Evolutionary conservation across 306 rosid species (phyloP).

Genomic region (Vachellia pachyceras): DNA sequence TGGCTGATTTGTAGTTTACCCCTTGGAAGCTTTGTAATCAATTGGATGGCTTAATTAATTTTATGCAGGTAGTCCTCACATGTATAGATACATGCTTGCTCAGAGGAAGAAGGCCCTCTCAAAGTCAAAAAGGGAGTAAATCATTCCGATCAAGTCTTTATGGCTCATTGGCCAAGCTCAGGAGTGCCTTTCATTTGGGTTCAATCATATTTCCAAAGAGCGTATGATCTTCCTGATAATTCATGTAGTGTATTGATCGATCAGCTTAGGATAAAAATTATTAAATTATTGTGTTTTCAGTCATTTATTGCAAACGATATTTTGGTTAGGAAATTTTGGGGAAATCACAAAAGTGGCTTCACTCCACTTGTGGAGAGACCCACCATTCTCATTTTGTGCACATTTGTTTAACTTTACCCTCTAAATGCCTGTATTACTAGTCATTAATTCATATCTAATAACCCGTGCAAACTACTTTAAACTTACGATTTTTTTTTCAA

Average conservation of each 20-base stretch:
- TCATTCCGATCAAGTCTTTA: not conserved
- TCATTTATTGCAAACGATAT: not conserved
- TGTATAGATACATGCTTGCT: slow-evolving; percentile 70
- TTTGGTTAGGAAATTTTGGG: not conserved
- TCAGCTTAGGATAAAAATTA: not conserved
- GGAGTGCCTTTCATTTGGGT: slow-evolving; percentile 3
- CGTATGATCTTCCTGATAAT: not conserved
- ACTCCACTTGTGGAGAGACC: not conserved
- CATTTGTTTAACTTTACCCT: too few species aligned
- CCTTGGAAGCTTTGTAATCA: not conserved
- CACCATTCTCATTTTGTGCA: too few species aligned
- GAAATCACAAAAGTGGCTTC: not conserved
- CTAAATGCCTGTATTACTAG: too few species aligned
- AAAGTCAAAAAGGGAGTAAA: slow-evolving; percentile 64
- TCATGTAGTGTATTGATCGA: not conserved
- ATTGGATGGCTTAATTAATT: slow-evolving; percentile 21
- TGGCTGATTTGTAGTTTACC: not conserved
- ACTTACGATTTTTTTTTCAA: too few species aligned
- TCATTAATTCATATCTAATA: too few species aligned
- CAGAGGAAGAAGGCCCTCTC: slow-evolving; percentile 75
- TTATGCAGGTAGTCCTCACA: slow-evolving; percentile 74
- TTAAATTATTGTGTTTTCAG: slow-evolving; percentile 18
- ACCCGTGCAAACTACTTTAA: not conserved
- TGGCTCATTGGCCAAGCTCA: slow-evolving; percentile 21
- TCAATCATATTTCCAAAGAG: not conserved